Evolutionary conservation across 2,329 filamentous ascomycete genomes (phyloP).

Genomic region (Fusarium buxicola): DNA sequence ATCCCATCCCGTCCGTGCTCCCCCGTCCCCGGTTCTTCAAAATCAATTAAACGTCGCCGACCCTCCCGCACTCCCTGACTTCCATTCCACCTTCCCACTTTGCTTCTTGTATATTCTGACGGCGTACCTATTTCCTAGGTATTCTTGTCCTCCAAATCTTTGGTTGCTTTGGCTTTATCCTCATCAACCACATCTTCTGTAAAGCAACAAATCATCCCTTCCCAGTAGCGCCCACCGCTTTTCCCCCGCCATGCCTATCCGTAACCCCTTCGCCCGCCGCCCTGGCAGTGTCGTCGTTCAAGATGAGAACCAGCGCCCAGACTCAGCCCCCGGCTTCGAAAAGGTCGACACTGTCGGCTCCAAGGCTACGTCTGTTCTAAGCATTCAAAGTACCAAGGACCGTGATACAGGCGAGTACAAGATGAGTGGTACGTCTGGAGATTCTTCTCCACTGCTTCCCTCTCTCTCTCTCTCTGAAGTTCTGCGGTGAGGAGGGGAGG

Average conservation of each 20-base stretch:
- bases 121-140: neutral
- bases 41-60: constrained; percentile 39
- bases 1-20: constrained; percentile 22
- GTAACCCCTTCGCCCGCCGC: constrained; percentile 77
- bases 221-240: constrained; percentile 14
- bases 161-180: neutral
- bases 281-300: constrained; percentile 57
- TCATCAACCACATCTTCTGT: constrained; percentile 19
- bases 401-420: constrained; percentile 79
- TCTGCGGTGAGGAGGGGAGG: constrained; percentile 13
- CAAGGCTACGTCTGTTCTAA: constrained; percentile 71
- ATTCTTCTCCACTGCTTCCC: constrained; percentile 23
- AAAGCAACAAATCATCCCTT: constrained; percentile 19
- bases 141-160: neutral
- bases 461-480: constrained; percentile 17
- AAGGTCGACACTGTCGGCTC: constrained; percentile 72
- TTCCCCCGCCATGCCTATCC: constrained; percentile 70
- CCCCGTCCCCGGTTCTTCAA: constrained; percentile 32
- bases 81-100: constrained; percentile 11
- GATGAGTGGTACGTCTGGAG: constrained; percentile 74
- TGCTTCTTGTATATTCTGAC: constrained; percentile 1
- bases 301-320: constrained; percentile 65
- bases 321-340: constrained; percentile 65
- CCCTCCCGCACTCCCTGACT: constrained; percentile 24
- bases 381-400: constrained; percentile 69